phyloP scores from a whole-genome alignment of 768 basidiomycete genomes.

The Tulasnella sp. region DNA sequence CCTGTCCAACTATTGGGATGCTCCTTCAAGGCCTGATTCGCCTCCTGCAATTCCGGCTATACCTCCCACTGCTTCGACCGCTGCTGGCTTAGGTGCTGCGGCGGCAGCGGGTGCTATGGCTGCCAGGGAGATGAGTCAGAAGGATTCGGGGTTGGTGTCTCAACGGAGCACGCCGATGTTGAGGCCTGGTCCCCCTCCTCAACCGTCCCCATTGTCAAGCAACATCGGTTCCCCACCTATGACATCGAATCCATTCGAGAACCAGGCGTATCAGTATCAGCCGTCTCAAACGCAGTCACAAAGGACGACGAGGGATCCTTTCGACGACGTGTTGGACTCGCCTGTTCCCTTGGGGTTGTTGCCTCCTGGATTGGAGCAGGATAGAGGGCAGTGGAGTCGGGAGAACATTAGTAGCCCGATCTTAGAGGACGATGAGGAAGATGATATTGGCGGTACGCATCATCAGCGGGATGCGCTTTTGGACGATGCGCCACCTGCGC shows the following conservation, averaged over 20 bases:
- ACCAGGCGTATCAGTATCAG: neutral
- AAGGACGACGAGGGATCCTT: neutral
- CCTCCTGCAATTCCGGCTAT: slow-evolving; percentile 3
- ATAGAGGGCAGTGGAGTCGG: neutral
- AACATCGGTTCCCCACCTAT: neutral
- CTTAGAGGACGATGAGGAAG: neutral
- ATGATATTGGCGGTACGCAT: neutral
- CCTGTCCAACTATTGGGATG: slow-evolving; percentile 4
- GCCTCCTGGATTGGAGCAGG: neutral
- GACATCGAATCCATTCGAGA: slow-evolving; percentile 2
- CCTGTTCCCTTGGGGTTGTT: slow-evolving; percentile 4
- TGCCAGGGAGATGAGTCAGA: slow-evolving; percentile 1
- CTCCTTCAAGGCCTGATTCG: neutral
- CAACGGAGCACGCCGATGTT: neutral
- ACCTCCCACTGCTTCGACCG: neutral
- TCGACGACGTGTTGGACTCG: slow-evolving; percentile 10
- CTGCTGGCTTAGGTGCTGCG: neutral
- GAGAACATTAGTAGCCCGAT: neutral
- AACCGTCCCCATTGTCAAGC: neutral
- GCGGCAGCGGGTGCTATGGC: neutral
- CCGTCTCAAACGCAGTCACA: too few species aligned
- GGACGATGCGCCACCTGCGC: slow-evolving; percentile 10
- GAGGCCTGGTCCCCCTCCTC: neutral
- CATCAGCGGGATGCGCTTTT: neutral
- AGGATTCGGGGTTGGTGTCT: neutral